A percentile compares a stretch with the other conserved stretches of the same genome.
These are phyloP conservation scores for Fusarium chaquense DNA, from an alignment of 2,329 filamentous ascomycete species.

Conservation along the genomic window DNA sequence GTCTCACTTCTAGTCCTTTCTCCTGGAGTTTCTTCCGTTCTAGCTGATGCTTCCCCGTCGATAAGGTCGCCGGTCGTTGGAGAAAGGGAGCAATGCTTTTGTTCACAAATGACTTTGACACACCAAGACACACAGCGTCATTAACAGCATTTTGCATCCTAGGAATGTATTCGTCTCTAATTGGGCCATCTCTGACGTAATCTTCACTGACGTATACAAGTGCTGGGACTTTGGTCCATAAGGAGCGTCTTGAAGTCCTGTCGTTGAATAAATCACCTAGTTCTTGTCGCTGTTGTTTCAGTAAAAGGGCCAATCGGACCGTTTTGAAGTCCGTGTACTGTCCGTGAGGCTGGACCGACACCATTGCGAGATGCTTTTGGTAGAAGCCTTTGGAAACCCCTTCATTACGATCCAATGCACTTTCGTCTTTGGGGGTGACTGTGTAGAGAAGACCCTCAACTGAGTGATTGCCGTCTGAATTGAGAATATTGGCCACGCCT, in stretches of 20 bases:
- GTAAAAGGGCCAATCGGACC: neutral
- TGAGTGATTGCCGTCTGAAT: neutral
- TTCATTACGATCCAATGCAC: slow-evolving; percentile 2
- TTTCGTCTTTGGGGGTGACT: neutral
- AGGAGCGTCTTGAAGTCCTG: neutral
- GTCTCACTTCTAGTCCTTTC: neutral
- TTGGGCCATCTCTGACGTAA: neutral
- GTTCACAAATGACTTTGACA: neutral
- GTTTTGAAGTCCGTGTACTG: slow-evolving; percentile 7
- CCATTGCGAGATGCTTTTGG: neutral
- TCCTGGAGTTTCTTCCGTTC: neutral
- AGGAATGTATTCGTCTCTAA: slow-evolving; percentile 7
- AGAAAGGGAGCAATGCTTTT: slow-evolving; percentile 9
- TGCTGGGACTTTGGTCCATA: neutral
- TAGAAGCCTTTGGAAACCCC: slow-evolving; percentile 7
- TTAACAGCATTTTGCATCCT: slow-evolving; percentile 9
- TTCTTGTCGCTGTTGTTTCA: neutral
- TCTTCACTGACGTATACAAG: slow-evolving; percentile 9
- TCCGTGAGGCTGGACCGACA: neutral
- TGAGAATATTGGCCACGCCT: slow-evolving; percentile 5
- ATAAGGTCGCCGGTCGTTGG: neutral
- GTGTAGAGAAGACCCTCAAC: slow-evolving; percentile 13
- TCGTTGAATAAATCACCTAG: neutral
- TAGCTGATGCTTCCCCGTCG: neutral
- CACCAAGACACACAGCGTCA: neutral